These are phyloP conservation scores for Rhizopogon rudus DNA, from an alignment of 768 basidiomycete species.

Conservation along the genomic window DNA sequence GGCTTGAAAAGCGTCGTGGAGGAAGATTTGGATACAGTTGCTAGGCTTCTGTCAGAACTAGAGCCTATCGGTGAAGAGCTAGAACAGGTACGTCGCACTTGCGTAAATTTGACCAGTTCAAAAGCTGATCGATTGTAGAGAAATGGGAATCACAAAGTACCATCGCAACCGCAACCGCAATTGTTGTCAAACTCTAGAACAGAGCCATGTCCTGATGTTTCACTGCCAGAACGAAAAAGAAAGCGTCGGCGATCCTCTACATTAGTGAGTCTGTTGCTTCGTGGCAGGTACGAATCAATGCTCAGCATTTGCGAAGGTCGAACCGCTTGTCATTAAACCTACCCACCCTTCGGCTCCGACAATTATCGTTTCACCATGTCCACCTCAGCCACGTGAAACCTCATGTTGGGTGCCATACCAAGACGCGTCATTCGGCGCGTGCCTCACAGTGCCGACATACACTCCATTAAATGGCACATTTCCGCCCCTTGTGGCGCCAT, in stretches of 20 bases:
- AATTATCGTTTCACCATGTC: slow-evolving; percentile 48
- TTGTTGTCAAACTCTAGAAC: not conserved
- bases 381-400: slow-evolving; percentile 31
- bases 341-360: slow-evolving; percentile 37
- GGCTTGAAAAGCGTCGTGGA: slow-evolving; percentile 29
- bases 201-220: not conserved
- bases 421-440: slow-evolving; percentile 46
- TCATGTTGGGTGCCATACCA: slow-evolving; percentile 49
- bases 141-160: not conserved
- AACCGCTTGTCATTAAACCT: slow-evolving; percentile 26
- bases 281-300: not conserved
- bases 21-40: slow-evolving; percentile 38
- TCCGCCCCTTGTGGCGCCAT: slow-evolving; percentile 35
- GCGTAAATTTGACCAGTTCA: not conserved
- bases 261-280: slow-evolving; percentile 1
- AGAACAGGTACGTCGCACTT: slow-evolving; percentile 10
- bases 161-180: not conserved
- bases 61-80: slow-evolving; percentile 21
- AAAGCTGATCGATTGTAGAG: not conserved
- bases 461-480: slow-evolving; percentile 41
- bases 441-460: slow-evolving; percentile 46
- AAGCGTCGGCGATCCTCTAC: slow-evolving; percentile 9
- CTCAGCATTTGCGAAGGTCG: slow-evolving; percentile 4
- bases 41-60: slow-evolving; percentile 37
- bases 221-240: slow-evolving; percentile 7